phyloP scores from a whole-genome alignment of 2,329 filamentous ascomycete genomes.

The Lecanosticta acicola region DNA sequence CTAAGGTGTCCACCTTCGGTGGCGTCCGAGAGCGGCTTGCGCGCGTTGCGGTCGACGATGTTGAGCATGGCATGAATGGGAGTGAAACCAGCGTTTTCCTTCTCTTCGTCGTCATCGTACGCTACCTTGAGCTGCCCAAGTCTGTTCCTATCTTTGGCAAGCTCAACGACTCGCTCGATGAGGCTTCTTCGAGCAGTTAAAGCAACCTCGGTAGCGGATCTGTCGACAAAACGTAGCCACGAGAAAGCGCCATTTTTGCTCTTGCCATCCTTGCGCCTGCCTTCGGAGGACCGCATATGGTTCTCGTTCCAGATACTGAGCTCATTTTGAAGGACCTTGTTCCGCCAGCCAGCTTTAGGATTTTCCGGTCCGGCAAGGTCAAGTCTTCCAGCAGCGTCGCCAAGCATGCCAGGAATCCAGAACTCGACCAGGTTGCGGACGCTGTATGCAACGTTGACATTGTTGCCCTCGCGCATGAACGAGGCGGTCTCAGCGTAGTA shows the following conservation, averaged over 20 bases:
- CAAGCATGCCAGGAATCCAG: slow-evolving; percentile 73
- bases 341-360: slow-evolving; percentile 68
- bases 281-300: slow-evolving; percentile 52
- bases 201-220: slow-evolving; percentile 67
- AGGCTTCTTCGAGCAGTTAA: slow-evolving; percentile 62
- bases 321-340: slow-evolving; percentile 69
- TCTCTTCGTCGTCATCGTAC: slow-evolving; percentile 59
- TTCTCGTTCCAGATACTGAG: slow-evolving; percentile 89
- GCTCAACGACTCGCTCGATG: slow-evolving; percentile 66
- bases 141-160: slow-evolving; percentile 46
- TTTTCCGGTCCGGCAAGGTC: slow-evolving; percentile 70
- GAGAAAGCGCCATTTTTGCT: slow-evolving; percentile 67
- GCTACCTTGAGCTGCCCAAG: slow-evolving; percentile 61
- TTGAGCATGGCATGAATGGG: slow-evolving; percentile 76
- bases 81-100: slow-evolving; percentile 49
- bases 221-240: slow-evolving; percentile 81
- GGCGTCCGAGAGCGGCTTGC: slow-evolving; percentile 61
- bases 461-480: slow-evolving; percentile 81
- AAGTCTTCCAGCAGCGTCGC: slow-evolving; percentile 71
- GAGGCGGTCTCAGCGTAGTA: slow-evolving; percentile 92
- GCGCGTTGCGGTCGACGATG: slow-evolving; percentile 65
- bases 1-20: slow-evolving; percentile 66
- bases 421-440: slow-evolving; percentile 83
- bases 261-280: slow-evolving; percentile 24
- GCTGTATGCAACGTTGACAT: slow-evolving; percentile 78